Evolutionary conservation across 2,329 filamentous ascomycete species (phyloP).

Genomic region (Aspergillus jensenii): DNA sequence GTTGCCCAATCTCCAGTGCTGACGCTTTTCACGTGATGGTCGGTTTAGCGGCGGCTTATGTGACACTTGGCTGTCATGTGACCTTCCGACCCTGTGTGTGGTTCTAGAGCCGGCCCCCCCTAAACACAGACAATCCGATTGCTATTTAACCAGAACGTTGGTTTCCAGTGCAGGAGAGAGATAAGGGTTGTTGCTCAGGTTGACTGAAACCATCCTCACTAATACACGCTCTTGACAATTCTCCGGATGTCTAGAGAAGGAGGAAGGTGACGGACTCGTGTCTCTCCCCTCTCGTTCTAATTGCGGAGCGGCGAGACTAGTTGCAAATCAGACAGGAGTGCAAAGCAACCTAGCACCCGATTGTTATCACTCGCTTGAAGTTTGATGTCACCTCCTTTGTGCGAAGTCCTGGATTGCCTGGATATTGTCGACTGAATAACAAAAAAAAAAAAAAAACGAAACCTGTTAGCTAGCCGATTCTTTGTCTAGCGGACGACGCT

Average conservation of each 20-base stretch:
- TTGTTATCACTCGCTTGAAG: slow-evolving; percentile 5
- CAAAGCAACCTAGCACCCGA: slow-evolving; percentile 2
- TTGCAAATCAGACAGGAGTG: slow-evolving; percentile 4
- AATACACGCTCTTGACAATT: background rate
- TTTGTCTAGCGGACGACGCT: slow-evolving; percentile 18
- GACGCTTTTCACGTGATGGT: slow-evolving; percentile 2
- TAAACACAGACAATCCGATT: slow-evolving; percentile 10
- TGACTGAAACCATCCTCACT: background rate
- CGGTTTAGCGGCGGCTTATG: background rate
- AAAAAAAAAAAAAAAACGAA: background rate
- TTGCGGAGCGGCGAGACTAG: slow-evolving; percentile 23
- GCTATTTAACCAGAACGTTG: background rate
- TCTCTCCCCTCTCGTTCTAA: slow-evolving; percentile 18
- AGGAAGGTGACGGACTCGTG: slow-evolving; percentile 13
- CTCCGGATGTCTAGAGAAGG: slow-evolving; percentile 5
- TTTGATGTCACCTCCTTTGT: slow-evolving; percentile 4
- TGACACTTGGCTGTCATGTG: slow-evolving; percentile 13
- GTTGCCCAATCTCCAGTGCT: background rate
- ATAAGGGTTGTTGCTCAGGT: slow-evolving; percentile 9
- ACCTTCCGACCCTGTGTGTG: slow-evolving; percentile 12
- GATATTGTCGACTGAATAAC: background rate
- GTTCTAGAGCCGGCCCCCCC: slow-evolving; percentile 26
- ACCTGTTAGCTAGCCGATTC: background rate
- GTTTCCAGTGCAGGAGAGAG: slow-evolving; percentile 8
- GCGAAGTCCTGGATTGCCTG: slow-evolving; percentile 2